Percentiles rank a stretch among this genome's conserved stretches.
Evolutionary conservation across 306 rosid species (phyloP).

Genomic region (Sindora glabra): DNA sequence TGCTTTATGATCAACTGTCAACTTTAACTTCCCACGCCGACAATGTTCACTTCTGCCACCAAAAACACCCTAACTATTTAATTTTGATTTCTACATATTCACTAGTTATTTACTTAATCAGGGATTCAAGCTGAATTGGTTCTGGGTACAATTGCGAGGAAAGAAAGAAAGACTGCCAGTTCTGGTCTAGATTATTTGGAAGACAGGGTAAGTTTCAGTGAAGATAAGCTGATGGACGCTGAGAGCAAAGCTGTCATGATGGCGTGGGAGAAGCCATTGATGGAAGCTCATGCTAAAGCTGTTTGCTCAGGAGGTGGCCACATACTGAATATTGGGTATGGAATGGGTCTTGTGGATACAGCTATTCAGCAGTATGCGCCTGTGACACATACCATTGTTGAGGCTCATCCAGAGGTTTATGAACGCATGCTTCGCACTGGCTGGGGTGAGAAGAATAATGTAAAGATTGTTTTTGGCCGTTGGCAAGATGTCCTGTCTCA

Average conservation of each 20-base stretch:
- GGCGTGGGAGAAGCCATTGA: constrained; percentile 97
- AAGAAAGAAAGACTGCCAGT: constrained; percentile 25
- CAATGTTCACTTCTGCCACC: background rate
- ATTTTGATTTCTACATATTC: background rate
- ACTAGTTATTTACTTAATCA: background rate
- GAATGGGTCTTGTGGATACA: constrained; percentile 91
- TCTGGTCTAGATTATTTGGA: constrained; percentile 54
- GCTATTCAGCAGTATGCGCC: constrained; percentile 77
- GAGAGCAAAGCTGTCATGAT: constrained; percentile 89
- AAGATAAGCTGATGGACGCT: constrained; percentile 79
- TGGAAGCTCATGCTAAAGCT: constrained; percentile 98
- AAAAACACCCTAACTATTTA: background rate
- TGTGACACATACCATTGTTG: constrained; percentile 62
- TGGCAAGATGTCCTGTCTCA: constrained; percentile 82
- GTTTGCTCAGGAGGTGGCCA: constrained; percentile 83
- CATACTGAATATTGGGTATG: constrained; percentile 74
- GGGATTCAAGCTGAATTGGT: constrained; percentile 87
- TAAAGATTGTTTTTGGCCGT: constrained; percentile 65
- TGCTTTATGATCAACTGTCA: background rate
- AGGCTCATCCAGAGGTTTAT: constrained; percentile 86
- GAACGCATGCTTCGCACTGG: constrained; percentile 58
- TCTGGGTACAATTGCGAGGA: constrained; percentile 74
- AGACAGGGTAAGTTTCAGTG: constrained; percentile 77
- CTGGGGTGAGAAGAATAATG: constrained; percentile 68
- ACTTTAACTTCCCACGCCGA: background rate